A percentile compares a stretch with the other conserved stretches of the same genome.
phyloP scores from a whole-genome alignment of 352 stramenopile genomes.

The Pilasporangium apinafurcum region DNA sequence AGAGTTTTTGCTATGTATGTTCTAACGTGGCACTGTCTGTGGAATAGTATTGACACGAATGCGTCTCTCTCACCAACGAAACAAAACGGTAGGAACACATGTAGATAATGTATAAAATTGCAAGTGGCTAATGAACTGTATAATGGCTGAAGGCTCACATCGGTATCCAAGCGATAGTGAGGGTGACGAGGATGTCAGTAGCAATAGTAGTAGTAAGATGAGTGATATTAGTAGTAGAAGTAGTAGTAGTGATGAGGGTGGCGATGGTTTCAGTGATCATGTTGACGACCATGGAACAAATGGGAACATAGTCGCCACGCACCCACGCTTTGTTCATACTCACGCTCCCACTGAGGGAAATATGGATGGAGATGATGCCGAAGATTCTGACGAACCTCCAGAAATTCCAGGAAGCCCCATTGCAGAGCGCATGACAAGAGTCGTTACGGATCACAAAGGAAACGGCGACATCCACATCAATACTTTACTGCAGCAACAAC shows the following conservation, averaged over 20 bases:
- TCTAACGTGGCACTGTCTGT: not conserved
- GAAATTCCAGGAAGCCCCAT: constrained; percentile 70
- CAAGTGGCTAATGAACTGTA: not conserved
- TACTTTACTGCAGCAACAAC: not conserved
- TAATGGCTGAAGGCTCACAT: too few relatives aligned
- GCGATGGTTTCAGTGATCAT: constrained; percentile 10
- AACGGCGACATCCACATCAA: not conserved
- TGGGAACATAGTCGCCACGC: too few relatives aligned
- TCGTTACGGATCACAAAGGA: not conserved
- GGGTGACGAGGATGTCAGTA: constrained; percentile 1
- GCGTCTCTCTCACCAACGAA: constrained; percentile 35
- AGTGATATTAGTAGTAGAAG: constrained; percentile 1
- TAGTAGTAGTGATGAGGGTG: constrained; percentile 5
- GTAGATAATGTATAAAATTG: not conserved
- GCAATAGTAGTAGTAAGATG: not conserved
- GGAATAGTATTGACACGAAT: constrained; percentile 42
- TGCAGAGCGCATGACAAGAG: constrained; percentile 11
- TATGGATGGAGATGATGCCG: constrained; percentile 10
- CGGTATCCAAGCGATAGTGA: constrained; percentile 1
- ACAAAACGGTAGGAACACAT: constrained; percentile 3
- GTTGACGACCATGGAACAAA: constrained; percentile 6
- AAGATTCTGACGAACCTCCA: constrained; percentile 42
- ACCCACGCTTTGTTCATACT: too few relatives aligned
- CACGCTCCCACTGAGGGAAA: not conserved
- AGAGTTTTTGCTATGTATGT: not conserved